These are phyloP conservation scores for Penicillium silybi DNA, from an alignment of 495 filamentous ascomycete genomes.

Conservation along the genomic window DNA sequence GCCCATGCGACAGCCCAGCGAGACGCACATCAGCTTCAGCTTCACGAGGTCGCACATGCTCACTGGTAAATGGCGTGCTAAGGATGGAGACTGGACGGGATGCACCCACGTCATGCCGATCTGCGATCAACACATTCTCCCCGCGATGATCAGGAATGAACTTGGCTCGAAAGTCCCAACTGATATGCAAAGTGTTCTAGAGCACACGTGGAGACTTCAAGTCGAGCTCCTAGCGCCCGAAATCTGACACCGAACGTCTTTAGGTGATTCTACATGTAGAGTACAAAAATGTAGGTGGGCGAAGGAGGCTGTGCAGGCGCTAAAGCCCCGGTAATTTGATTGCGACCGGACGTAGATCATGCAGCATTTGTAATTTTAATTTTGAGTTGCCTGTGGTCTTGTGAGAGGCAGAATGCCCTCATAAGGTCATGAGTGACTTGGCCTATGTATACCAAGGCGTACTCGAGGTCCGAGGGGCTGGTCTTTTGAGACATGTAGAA, in stretches of 20 bases:
- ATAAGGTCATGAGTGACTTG: too few species aligned
- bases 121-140: neutral
- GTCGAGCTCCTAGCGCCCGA: neutral
- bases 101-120: conserved; percentile 1
- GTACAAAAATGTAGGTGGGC: neutral
- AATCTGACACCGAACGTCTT: neutral
- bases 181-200: neutral
- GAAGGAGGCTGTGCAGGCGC: conserved; percentile 8
- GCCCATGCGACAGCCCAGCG: neutral
- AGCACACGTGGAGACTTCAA: conserved; percentile 1
- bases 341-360: conserved; percentile 2
- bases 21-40: neutral
- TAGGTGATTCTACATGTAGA: neutral
- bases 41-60: neutral
- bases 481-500: neutral
- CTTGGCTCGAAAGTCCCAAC: neutral
- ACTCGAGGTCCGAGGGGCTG: neutral
- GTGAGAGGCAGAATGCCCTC: neutral
- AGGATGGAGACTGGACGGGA: neutral
- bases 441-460: too few species aligned
- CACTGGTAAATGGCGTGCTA: neutral
- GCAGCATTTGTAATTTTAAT: neutral
- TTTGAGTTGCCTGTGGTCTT: neutral
- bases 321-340: conserved; percentile 1
- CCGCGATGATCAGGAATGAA: conserved; percentile 1